Percentiles rank a stretch among this genome's conserved stretches.
Conservation (phyloP, 331 rosid genomes). For the Telfairia occidentalis region DNA sequence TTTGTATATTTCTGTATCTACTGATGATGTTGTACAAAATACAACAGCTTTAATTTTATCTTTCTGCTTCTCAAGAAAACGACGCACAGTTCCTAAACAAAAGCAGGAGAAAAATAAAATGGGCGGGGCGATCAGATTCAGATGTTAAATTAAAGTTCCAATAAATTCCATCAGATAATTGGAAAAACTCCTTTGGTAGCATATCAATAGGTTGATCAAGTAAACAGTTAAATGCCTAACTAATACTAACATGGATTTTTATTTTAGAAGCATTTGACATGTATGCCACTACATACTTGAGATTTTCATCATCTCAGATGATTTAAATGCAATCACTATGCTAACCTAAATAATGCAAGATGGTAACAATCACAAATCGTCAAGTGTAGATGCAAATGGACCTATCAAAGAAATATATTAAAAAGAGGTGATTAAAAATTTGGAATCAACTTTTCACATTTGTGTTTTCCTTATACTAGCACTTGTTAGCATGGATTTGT, state of each 20-base stretch:
- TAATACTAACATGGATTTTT: neutral
- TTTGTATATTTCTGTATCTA: conserved; percentile 87
- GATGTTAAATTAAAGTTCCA: neutral
- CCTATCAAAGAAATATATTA: neutral
- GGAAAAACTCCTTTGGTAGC: neutral
- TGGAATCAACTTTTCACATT: neutral
- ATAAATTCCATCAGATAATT: neutral
- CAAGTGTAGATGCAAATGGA: neutral
- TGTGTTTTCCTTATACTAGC: neutral
- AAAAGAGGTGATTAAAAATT: neutral
- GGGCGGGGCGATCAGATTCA: neutral
- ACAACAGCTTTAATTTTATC: conserved; percentile 73
- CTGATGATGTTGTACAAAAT: conserved; percentile 69
- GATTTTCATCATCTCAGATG: neutral
- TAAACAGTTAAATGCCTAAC: neutral
- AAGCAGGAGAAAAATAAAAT: conserved; percentile 8
- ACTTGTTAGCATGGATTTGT: neutral
- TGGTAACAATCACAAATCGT: neutral
- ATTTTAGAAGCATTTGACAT: neutral
- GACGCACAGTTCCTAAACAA: conserved; percentile 74
- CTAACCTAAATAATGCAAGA: neutral
- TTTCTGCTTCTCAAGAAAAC: conserved; percentile 87
- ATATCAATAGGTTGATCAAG: neutral
- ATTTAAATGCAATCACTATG: neutral
- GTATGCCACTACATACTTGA: neutral